Conservation (phyloP, 225 moss, liverwort and hornwort genomes). For the Ulota crispa region DNA sequence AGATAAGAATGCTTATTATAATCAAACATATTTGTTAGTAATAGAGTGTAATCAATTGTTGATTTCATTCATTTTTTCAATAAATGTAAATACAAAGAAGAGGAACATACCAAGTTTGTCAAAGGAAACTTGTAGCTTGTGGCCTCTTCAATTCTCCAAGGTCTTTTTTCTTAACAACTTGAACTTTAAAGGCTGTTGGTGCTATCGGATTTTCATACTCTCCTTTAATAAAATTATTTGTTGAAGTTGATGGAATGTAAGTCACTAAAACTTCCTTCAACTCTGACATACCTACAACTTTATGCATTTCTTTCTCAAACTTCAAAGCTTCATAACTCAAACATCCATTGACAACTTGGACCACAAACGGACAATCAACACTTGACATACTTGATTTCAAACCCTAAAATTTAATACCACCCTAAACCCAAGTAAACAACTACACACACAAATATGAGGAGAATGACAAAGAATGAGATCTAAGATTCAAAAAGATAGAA, state of each 20-base stretch:
- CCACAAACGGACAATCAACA: not conserved
- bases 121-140: not conserved
- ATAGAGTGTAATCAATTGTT: too few species aligned
- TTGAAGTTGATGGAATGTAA: not conserved
- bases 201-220: not conserved
- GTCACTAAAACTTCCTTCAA: not conserved
- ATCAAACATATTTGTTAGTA: too few species aligned
- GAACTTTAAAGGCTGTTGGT: not conserved
- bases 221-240: not conserved
- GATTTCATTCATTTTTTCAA: too few species aligned
- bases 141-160: not conserved
- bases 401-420: too few species aligned
- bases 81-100: not conserved
- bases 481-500: too few species aligned
- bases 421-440: too few species aligned
- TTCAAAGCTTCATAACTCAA: not conserved
- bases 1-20: not conserved
- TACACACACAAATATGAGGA: too few species aligned
- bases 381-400: too few species aligned
- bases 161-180: not conserved
- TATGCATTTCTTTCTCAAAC: not conserved
- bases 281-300: not conserved
- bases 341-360: not conserved
- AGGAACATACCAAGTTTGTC: not conserved
- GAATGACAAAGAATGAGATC: too few species aligned